These are phyloP conservation scores for Ocimum tenuiflorum DNA, from an alignment of 257 asterid genomes.

Conservation along the genomic window DNA sequence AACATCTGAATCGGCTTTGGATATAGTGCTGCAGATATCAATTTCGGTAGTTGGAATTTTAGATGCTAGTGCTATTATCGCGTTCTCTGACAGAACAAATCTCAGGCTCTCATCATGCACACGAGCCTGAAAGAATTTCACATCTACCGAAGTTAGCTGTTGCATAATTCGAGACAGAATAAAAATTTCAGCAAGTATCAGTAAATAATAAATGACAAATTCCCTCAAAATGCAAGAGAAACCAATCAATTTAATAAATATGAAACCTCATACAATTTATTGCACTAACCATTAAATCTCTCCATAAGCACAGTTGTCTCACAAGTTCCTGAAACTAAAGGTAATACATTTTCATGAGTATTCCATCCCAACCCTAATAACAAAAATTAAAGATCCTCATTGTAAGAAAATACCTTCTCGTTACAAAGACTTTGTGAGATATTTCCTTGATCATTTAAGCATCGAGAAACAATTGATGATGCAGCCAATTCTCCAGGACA, in stretches of 20 bases:
- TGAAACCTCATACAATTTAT: background rate
- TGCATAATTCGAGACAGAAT: background rate
- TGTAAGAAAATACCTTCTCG: slow-evolving; percentile 41
- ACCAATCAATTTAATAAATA: background rate
- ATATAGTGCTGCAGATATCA: slow-evolving; percentile 45
- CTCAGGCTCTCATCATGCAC: slow-evolving; percentile 92
- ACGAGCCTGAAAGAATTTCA: slow-evolving; percentile 68
- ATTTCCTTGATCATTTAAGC: slow-evolving; percentile 55
- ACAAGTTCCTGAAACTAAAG: slow-evolving; percentile 80
- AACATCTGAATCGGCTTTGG: slow-evolving; percentile 50
- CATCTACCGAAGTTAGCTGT: slow-evolving; percentile 18
- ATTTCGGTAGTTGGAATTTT: slow-evolving; percentile 47
- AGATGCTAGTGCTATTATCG: slow-evolving; percentile 60
- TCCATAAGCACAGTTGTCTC: slow-evolving; percentile 79
- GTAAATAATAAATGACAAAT: background rate
- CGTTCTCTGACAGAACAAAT: slow-evolving; percentile 79
- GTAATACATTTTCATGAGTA: slow-evolving; percentile 23
- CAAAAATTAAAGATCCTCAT: slow-evolving; percentile 5
- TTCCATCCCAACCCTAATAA: slow-evolving; percentile 9
- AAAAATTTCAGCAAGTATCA: background rate
- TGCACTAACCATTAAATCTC: slow-evolving; percentile 86
- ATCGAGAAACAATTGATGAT: slow-evolving; percentile 72
- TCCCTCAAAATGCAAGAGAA: background rate
- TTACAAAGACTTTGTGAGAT: slow-evolving; percentile 31
- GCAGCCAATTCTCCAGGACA: slow-evolving; percentile 85